These are phyloP conservation scores for Penicillium angulare DNA, from an alignment of 495 filamentous ascomycete genomes.

Conservation along the genomic window DNA sequence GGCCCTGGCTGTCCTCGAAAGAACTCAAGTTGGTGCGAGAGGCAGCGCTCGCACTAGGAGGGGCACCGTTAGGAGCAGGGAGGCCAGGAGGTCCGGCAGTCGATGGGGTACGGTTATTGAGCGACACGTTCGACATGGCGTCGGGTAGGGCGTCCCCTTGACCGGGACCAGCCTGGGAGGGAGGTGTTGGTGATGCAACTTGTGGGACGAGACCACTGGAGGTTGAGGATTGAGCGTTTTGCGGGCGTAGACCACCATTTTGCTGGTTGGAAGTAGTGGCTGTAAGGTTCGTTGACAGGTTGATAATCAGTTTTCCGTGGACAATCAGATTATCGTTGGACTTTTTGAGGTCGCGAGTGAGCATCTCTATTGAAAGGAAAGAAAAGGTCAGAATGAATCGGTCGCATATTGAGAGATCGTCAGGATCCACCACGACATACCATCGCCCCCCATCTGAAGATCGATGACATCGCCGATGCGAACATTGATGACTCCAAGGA, in stretches of 20 bases:
- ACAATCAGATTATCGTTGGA: constrained; percentile 97
- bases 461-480: constrained; percentile 92
- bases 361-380: constrained; percentile 70
- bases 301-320: constrained; percentile 95
- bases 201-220: constrained; percentile 44
- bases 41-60: constrained; percentile 42
- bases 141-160: constrained; percentile 30
- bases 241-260: constrained; percentile 33
- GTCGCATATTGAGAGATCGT: background rate
- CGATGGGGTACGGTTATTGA: constrained; percentile 42
- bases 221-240: constrained; percentile 38
- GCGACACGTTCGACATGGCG: constrained; percentile 34
- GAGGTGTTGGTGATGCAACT: constrained; percentile 28
- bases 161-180: constrained; percentile 30
- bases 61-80: constrained; percentile 32
- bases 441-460: constrained; percentile 82
- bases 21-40: constrained; percentile 70
- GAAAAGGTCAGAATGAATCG: constrained; percentile 13
- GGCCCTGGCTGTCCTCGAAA: constrained; percentile 92
- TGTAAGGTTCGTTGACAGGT: constrained; percentile 84
- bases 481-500: constrained; percentile 96
- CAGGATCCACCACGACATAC: constrained; percentile 51
- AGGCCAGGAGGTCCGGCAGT: constrained; percentile 32
- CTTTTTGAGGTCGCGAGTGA: constrained; percentile 97
- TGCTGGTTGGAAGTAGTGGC: constrained; percentile 49